Evolutionary conservation across 1,284 basidiomycete species (phyloP).

Genomic region (Mycena citricolor): DNA sequence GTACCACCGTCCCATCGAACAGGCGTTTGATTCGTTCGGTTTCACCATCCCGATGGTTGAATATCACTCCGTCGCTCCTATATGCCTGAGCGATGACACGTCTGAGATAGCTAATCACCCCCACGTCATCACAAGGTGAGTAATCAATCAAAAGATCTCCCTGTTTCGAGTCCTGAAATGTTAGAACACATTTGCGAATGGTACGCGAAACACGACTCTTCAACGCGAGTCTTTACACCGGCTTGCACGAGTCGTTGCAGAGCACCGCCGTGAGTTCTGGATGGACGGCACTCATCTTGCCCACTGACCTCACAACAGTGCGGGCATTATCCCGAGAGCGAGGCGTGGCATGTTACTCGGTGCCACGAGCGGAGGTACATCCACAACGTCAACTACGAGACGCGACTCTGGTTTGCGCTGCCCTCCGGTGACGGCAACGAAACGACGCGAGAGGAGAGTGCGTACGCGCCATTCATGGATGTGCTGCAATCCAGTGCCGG

Average conservation of each 20-base stretch:
- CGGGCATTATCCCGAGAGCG: background rate
- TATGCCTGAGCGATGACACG: background rate
- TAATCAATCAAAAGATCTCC: background rate
- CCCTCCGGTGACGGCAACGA: background rate
- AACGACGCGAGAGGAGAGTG: conserved; percentile 5
- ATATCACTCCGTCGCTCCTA: background rate
- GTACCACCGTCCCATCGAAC: background rate
- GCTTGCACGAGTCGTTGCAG: background rate
- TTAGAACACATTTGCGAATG: conserved; percentile 1
- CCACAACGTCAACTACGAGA: conserved; percentile 3
- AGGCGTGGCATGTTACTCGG: background rate
- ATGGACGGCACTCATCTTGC: background rate
- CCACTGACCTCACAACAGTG: background rate
- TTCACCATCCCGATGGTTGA: conserved; percentile 2
- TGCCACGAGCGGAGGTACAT: background rate
- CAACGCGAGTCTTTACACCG: background rate
- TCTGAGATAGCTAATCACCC: background rate
- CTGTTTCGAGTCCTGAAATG: background rate
- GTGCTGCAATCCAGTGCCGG: background rate
- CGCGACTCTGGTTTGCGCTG: conserved; percentile 1
- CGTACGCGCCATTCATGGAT: conserved; percentile 11
- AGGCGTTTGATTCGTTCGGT: background rate
- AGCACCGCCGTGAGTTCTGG: background rate
- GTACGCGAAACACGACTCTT: conserved; percentile 3
- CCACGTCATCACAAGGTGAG: conserved; percentile 5